Percentiles rank a stretch among this genome's conserved stretches.
Conservation (phyloP, 1,139 yeast genomes). For the Taphrina flavorubra region DNA sequence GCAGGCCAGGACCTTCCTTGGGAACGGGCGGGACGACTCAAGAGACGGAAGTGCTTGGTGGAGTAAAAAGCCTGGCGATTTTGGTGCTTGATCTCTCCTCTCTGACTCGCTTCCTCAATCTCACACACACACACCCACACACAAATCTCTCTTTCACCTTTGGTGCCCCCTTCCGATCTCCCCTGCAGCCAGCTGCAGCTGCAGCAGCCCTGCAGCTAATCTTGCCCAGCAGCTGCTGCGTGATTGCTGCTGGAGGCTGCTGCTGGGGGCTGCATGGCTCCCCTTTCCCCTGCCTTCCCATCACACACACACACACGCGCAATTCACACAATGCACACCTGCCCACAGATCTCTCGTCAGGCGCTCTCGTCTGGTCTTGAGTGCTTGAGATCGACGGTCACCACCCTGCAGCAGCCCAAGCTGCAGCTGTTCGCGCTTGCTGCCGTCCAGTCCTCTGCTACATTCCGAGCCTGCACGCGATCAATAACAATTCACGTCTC, state of each 20-base stretch:
- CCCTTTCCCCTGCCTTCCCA: background rate
- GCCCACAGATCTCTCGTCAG: no score
- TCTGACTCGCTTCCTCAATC: background rate
- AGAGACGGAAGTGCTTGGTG: conserved; percentile 10
- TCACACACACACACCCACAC: background rate
- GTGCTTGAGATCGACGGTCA: background rate
- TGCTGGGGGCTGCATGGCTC: background rate
- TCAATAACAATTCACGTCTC: no score
- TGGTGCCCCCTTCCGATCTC: conserved; percentile 7
- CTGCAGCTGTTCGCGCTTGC: background rate
- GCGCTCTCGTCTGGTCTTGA: background rate
- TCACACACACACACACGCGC: background rate
- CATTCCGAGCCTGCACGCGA: background rate
- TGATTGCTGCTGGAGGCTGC: no score
- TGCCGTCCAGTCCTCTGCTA: background rate
- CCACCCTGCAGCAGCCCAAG: background rate
- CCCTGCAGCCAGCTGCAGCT: background rate
- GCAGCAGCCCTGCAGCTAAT: background rate
- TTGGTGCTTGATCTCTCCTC: background rate
- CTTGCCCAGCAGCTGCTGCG: background rate
- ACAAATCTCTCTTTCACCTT: background rate
- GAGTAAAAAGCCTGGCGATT: conserved; percentile 9
- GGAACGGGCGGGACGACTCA: background rate
- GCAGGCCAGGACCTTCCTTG: conserved; percentile 13
- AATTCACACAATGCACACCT: background rate